Evolutionary conservation across 306 rosid species (phyloP).

Genomic region (Vigna reflexopilosa): DNA sequence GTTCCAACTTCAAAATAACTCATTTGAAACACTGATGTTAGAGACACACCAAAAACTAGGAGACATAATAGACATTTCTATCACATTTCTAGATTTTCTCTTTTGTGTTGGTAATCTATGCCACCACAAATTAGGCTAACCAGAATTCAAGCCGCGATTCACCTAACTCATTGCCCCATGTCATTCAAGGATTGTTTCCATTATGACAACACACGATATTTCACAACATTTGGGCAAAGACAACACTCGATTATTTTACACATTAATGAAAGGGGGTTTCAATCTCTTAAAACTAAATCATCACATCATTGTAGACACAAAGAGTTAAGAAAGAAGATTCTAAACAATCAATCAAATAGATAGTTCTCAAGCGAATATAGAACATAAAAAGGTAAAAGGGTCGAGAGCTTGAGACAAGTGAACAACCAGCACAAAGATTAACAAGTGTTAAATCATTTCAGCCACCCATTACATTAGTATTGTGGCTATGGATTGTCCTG

Average conservation of each 20-base stretch:
- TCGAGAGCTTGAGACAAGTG: background rate
- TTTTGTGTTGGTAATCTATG: background rate
- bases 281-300: background rate
- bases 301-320: background rate
- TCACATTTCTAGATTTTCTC: background rate
- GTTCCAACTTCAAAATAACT: conserved; percentile 5
- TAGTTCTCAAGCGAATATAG: conserved; percentile 6
- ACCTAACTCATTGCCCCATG: background rate
- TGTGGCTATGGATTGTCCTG: background rate
- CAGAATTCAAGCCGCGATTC: background rate
- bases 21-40: conserved; percentile 24
- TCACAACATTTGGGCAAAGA: background rate
- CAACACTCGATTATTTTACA: background rate
- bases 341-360: conserved; percentile 17
- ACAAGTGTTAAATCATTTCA: conserved; percentile 20
- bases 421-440: conserved; percentile 16
- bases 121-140: background rate
- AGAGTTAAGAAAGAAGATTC: conserved; percentile 6
- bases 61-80: background rate
- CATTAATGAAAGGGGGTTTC: background rate
- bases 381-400: background rate
- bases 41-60: background rate
- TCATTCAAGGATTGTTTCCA: background rate
- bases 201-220: background rate
- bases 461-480: conserved; percentile 1